A percentile compares a stretch with the other conserved stretches of the same genome.
Evolutionary conservation across 805 yeast genomes (phyloP).

Genomic region (Wickerhamiella sergipiensis): DNA sequence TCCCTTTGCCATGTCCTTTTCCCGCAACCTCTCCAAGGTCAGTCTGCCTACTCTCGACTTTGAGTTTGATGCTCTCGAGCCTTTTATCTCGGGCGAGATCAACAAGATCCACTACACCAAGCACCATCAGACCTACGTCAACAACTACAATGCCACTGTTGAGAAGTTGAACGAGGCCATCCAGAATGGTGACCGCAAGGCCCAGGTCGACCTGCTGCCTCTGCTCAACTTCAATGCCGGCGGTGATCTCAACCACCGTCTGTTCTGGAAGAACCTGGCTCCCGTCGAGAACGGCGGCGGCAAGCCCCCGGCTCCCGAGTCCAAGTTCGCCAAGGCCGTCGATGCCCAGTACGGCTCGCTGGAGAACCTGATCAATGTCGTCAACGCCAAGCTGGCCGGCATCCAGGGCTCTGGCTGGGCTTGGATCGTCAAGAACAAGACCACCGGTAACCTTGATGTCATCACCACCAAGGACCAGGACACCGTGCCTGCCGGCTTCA

Average conservation of each 20-base stretch:
- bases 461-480: slow-evolving; percentile 80
- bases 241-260: slow-evolving; percentile 72
- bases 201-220: slow-evolving; percentile 49
- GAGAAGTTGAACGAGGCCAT: slow-evolving; percentile 62
- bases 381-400: slow-evolving; percentile 67
- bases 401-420: slow-evolving; percentile 97
- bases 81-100: slow-evolving; percentile 72
- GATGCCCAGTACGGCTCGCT: slow-evolving; percentile 53
- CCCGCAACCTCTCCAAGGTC: slow-evolving; percentile 41
- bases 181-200: slow-evolving; percentile 42
- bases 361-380: slow-evolving; percentile 47
- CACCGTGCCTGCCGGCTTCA: slow-evolving; percentile 54
- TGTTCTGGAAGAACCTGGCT: slow-evolving; percentile 81
- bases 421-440: slow-evolving; percentile 70
- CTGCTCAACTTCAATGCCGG: slow-evolving; percentile 85
- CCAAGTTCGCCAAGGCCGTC: slow-evolving; percentile 48
- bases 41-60: slow-evolving; percentile 70
- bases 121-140: slow-evolving; percentile 88
- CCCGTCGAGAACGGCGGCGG: slow-evolving; percentile 73
- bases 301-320: slow-evolving; percentile 37
- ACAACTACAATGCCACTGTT: slow-evolving; percentile 64
- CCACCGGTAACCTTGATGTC: slow-evolving; percentile 55
- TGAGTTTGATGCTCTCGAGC: slow-evolving; percentile 78
- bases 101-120: slow-evolving; percentile 75
- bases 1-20: neutral